Conservation (phyloP, 306 rosid genomes). For the Prunus davidiana region DNA sequence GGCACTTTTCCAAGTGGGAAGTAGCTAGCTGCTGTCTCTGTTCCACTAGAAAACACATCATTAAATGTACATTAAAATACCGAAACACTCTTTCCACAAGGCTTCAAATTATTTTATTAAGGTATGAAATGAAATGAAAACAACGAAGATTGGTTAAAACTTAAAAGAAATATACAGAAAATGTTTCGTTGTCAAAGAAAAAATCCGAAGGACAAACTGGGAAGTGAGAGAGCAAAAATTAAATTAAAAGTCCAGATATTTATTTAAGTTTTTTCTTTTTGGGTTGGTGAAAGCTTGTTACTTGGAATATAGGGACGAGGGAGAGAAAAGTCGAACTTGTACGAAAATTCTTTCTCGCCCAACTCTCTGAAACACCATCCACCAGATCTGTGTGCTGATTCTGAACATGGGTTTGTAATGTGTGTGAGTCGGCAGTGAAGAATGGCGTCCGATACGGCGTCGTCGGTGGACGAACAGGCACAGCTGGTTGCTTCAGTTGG, state of each 20-base stretch:
- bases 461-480: conserved; percentile 50
- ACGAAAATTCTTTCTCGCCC: neutral
- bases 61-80: neutral
- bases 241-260: neutral
- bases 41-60: neutral
- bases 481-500: conserved; percentile 22
- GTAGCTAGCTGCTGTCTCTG: neutral
- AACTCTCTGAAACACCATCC: neutral
- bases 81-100: neutral
- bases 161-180: too few species aligned
- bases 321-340: conserved; percentile 1
- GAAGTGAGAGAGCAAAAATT: neutral
- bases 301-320: neutral
- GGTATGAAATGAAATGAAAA: neutral
- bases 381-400: conserved; percentile 24
- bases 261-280: neutral
- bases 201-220: neutral
- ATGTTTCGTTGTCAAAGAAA: too few species aligned
- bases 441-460: conserved; percentile 70
- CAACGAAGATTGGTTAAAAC: neutral
- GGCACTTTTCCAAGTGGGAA: neutral
- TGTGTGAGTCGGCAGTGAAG: conserved; percentile 1
- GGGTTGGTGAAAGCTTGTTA: neutral
- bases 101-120: neutral
- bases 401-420: conserved; percentile 15